Conservation (phyloP, 2,329 filamentous ascomycete genomes). For the Akanthomyces lecanii region DNA sequence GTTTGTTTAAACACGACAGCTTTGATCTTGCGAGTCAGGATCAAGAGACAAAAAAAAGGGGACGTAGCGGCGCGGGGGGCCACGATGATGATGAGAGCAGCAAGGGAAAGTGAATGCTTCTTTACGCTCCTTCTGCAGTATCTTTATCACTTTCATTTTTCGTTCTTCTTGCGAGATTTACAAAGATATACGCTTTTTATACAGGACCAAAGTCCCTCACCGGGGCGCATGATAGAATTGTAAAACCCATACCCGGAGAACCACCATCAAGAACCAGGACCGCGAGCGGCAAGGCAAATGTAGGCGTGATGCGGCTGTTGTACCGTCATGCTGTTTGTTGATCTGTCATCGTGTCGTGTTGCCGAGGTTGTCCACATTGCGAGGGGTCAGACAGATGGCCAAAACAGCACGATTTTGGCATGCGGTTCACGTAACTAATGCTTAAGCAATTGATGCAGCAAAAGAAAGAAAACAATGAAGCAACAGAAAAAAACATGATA, state of each 20-base stretch:
- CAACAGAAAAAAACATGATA: background rate
- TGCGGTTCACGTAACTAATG: background rate
- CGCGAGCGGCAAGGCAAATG: background rate
- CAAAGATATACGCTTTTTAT: constrained; percentile 8
- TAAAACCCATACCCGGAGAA: background rate
- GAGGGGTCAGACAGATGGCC: no score
- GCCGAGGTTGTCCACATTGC: no score
- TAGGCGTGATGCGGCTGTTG: background rate
- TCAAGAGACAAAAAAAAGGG: constrained; percentile 2
- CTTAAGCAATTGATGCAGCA: background rate
- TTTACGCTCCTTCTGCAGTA: background rate
- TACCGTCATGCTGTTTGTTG: background rate
- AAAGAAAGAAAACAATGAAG: background rate
- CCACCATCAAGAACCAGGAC: no score
- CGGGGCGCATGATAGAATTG: background rate
- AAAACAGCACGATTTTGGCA: no score
- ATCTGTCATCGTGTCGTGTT: background rate
- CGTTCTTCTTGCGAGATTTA: constrained; percentile 12
- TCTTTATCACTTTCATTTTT: background rate
- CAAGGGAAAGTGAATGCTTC: constrained; percentile 4
- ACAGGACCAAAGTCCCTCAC: background rate
- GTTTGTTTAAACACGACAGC: background rate
- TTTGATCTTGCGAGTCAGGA: background rate
- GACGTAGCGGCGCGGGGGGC: background rate
- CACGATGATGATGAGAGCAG: background rate